Evolutionary conservation across 23 red algal species (phyloP), one percentile per base, ranked within the genome.

Genomic region (Gracilaria vermiculophylla): DNA sequence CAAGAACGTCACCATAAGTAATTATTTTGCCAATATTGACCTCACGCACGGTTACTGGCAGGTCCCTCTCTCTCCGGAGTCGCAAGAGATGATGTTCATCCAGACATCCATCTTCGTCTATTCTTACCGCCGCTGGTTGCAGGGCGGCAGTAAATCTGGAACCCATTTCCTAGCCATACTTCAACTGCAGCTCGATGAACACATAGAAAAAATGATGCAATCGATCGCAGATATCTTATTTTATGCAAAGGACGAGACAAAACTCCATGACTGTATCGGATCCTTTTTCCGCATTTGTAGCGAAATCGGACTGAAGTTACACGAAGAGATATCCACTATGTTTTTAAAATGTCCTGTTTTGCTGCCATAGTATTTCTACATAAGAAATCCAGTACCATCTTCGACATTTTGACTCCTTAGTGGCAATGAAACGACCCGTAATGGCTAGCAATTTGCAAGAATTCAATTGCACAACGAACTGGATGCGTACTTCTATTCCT

Each of bases 31-130:
- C 34, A 69, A 61, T 1, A 40, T 83, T 4, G 79, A 83, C 48
- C 34, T 83, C 5, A 16, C 20, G 56, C n/a, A 83, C 36, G 79
- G 54, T 2, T 83, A 83, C 24, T 83, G 56, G 79, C 79, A 83
- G 35, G 58, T 48, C 4, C 56, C 54, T 2, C 48, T 83, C 2
- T 41, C 52, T 11, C 14, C 21, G 53, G 25, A 83, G 17, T 83
- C 53, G n/a, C 34, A 44, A 67, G 79, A 66, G 28, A 62, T 83
- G 36, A 44, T 66, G 39, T 64, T 7, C 2, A 61, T 83, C 13
- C 79, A 83, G 11, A 69, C 79, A 44, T 11, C 79, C 3, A 2
- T 48, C 8, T 28, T 55, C 2, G 56, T 83, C 25, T 83, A 34
- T 39, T 62, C 79, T 12, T 57, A 55, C 19, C 37, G 7, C 3